phyloP scores from a whole-genome alignment of 2,329 filamentous ascomycete species.

The Colletotrichum sp. region DNA sequence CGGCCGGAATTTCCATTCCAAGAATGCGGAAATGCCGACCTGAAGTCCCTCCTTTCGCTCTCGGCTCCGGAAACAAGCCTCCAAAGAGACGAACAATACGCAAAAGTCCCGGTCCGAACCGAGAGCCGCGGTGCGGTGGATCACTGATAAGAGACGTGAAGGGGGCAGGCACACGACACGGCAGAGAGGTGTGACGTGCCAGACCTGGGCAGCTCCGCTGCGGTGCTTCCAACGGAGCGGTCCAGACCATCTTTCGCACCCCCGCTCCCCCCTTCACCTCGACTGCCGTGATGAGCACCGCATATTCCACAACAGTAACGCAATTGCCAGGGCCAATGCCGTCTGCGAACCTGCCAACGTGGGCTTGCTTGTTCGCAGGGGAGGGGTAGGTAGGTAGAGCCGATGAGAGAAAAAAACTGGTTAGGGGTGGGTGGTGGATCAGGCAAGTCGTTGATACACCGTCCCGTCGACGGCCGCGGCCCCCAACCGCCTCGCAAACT shows the following conservation, averaged over 20 bases:
- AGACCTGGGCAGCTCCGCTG: background rate
- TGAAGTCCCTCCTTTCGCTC: background rate
- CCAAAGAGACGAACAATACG: background rate
- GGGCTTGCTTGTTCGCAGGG: background rate
- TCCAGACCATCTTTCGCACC: background rate
- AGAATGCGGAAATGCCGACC: background rate
- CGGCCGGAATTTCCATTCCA: background rate
- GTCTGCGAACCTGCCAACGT: background rate
- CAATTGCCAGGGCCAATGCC: background rate
- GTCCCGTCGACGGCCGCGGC: background rate
- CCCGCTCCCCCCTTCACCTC: background rate
- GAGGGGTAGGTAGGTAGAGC: background rate
- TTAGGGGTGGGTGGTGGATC: background rate
- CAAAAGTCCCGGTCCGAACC: background rate
- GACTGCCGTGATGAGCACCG: background rate
- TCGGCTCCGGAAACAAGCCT: background rate
- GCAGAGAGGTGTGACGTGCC: background rate
- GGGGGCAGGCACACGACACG: background rate
- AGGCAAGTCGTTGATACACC: background rate
- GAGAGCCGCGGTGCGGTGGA: background rate
- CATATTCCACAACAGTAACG: background rate
- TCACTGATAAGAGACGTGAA: background rate
- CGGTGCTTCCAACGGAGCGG: background rate
- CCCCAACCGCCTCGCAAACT: constrained; percentile 12
- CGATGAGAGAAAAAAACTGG: background rate